phyloP scores from a whole-genome alignment of 495 filamentous ascomycete species.

The Pyrenula aspistea region DNA sequence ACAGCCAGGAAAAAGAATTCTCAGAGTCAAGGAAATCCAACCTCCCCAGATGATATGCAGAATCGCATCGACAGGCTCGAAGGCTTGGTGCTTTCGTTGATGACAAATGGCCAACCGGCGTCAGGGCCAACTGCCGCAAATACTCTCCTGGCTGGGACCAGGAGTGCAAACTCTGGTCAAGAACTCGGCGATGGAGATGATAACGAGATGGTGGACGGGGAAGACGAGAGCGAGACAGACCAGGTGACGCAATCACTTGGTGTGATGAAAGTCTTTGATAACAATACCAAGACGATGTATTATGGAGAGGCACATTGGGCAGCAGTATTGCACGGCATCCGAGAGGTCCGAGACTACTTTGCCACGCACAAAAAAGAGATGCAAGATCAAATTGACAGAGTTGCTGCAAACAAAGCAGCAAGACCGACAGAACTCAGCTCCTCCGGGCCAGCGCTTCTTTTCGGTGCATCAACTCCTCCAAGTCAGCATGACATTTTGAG shows the following conservation, averaged over 20 bases:
- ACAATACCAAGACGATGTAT: constrained; percentile 70
- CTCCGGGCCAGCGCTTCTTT: constrained; percentile 58
- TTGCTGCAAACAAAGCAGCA: constrained; percentile 45
- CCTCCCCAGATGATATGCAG: constrained; percentile 92
- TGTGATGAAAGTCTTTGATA: constrained; percentile 73
- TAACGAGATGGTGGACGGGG: constrained; percentile 32
- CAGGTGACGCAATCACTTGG: constrained; percentile 77
- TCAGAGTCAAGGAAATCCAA: constrained; percentile 40
- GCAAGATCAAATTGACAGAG: constrained; percentile 42
- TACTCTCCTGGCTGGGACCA: constrained; percentile 41
- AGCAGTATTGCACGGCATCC: constrained; percentile 74
- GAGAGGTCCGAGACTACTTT: constrained; percentile 90
- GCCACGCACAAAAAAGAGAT: constrained; percentile 54
- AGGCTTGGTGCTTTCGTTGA: constrained; percentile 85
- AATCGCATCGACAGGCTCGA: constrained; percentile 95
- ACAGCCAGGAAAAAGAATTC: constrained; percentile 64
- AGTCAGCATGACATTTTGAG: constrained; percentile 64
- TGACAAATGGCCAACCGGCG: constrained; percentile 75
- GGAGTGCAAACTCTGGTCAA: constrained; percentile 18
- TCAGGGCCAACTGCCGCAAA: constrained; percentile 50
- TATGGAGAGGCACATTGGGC: constrained; percentile 87
- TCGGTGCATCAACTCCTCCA: constrained; percentile 54
- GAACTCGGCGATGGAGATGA: constrained; percentile 38
- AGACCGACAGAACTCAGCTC: constrained; percentile 34
- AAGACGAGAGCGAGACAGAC: constrained; percentile 74